These are phyloP conservation scores for Phoma sp. DNA, from an alignment of 2,329 filamentous ascomycete genomes.

Conservation along the genomic window DNA sequence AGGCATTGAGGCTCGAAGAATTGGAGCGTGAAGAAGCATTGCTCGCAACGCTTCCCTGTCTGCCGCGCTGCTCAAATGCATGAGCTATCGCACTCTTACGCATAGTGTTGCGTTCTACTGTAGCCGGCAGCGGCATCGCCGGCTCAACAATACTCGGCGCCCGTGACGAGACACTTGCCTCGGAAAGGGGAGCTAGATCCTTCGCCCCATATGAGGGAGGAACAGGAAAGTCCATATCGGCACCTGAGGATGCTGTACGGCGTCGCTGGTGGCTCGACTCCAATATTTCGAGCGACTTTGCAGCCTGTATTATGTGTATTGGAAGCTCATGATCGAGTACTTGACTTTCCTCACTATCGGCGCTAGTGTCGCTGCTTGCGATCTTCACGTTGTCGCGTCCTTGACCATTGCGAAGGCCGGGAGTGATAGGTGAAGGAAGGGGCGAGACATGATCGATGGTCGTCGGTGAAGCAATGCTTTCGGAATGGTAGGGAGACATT, in stretches of 20 bases:
- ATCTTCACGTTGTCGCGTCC: conserved; percentile 43
- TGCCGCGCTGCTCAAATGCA: conserved; percentile 15
- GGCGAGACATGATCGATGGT: conserved; percentile 40
- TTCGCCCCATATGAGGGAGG: conserved; percentile 19
- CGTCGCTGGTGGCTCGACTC: conserved; percentile 34
- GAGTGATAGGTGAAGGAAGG: conserved; percentile 46
- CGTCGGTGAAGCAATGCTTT: conserved; percentile 37
- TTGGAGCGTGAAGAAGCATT: conserved; percentile 13
- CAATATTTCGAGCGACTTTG: conserved; percentile 17
- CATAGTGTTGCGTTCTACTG: conserved; percentile 2
- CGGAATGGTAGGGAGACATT: conserved; percentile 31
- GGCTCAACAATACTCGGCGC: conserved; percentile 32
- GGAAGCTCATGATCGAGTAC: conserved; percentile 30
- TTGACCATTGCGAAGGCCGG: conserved; percentile 36
- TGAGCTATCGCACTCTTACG: conserved; percentile 1
- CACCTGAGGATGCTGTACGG: conserved; percentile 44
- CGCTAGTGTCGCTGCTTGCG: conserved; percentile 43
- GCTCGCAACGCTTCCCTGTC: conserved; percentile 33
- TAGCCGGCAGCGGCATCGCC: not conserved
- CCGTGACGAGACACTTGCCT: conserved; percentile 27
- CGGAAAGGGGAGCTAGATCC: conserved; percentile 31
- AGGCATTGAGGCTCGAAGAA: conserved; percentile 11
- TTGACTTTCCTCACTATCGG: conserved; percentile 38
- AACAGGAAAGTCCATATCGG: conserved; percentile 32
- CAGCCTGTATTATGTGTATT: conserved; percentile 32